Base-by-base conservation (phyloP, 1,284 basidiomycete genomes). In the Neonothopanus nambi region DNA sequence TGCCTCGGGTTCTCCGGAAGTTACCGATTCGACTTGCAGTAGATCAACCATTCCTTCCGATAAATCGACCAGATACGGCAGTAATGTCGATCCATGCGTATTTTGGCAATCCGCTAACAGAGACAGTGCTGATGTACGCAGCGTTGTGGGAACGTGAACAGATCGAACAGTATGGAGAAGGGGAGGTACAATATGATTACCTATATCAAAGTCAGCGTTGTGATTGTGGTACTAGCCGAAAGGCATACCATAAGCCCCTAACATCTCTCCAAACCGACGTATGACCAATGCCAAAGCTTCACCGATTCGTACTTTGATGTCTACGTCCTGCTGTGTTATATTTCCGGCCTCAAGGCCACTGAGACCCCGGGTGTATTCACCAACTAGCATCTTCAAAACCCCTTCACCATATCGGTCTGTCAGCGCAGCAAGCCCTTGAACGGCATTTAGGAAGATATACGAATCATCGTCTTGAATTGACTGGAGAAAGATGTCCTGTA, bases 361-460 rank as follows among this genome's bases (percentile, higher is more conserved):
- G 46, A 85, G 62, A 1, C 81, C 79, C 37, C 72, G 70, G 4
- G 76, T 67, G 63, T 94, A 95, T 20, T 81, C 77, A 30, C 78
- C 75, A 7, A 93, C 70, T 26, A 96, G 73, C 3, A 76, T 75
- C 52, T 74, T 74, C 13, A 95, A 70, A 8, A 94, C 85, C 15
- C 91, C 85, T 56, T 79, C 81, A 1, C 93, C 93, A 54, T 87
- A 84, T 1, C 77, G 76, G 61, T 93, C 86, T 1, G 88, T 91
- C 81, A 96, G 87, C 13, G 82, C 86, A 4, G 87, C 82, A 1
- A 99, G 75, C 0, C 95, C 96, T 64, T 95, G 91, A 4, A 97
- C 88, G 0, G 93, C 94, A 65, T 95, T 95, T 52, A 98, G 74
- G 67, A 95, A 98, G 55, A 98, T 86, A 70, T 95, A 98, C 30